phyloP scores from a whole-genome alignment of 352 stramenopile species.

The Phytophthora pluvialis region DNA sequence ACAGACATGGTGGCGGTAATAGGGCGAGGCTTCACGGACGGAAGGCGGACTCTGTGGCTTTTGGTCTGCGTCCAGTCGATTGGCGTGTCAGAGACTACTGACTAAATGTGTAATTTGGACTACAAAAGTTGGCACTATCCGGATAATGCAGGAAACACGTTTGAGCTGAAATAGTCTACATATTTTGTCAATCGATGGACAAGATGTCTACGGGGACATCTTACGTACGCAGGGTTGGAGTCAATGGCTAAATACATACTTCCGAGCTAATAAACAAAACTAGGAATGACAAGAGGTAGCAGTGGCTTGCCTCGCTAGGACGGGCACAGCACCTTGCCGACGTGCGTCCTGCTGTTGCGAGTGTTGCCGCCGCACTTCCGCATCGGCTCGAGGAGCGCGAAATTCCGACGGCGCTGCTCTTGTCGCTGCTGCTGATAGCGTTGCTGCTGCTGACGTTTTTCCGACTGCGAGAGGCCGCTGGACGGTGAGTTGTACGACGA shows the following conservation, averaged over 20 bases:
- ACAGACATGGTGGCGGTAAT: slow-evolving; percentile 72
- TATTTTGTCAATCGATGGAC: slow-evolving; percentile 16
- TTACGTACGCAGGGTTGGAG: not conserved
- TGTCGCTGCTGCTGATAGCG: slow-evolving; percentile 42
- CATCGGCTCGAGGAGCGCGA: slow-evolving; percentile 28
- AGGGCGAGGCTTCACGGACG: not conserved
- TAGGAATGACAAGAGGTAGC: slow-evolving; percentile 8
- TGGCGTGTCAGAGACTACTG: slow-evolving; percentile 9
- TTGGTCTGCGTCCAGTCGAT: slow-evolving; percentile 32
- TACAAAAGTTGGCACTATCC: too few species aligned
- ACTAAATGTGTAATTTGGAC: too few species aligned
- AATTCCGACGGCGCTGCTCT: slow-evolving; percentile 38
- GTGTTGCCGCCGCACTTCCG: slow-evolving; percentile 39
- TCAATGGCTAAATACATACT: slow-evolving; percentile 17
- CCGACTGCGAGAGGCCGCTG: slow-evolving; percentile 31
- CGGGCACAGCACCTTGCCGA: slow-evolving; percentile 41
- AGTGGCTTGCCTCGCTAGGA: slow-evolving; percentile 23
- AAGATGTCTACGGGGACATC: slow-evolving; percentile 3
- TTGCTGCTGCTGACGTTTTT: slow-evolving; percentile 45
- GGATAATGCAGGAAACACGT: too few species aligned
- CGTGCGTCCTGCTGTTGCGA: slow-evolving; percentile 24
- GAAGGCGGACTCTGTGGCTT: slow-evolving; percentile 1
- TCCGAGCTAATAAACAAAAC: slow-evolving; percentile 33
- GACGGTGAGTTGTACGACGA: slow-evolving; percentile 33
- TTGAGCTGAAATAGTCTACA: too few species aligned